Percentiles rank a stretch among this genome's conserved stretches.
Evolutionary conservation across 441 rosid genomes (phyloP).

Genomic region (Adansonia grandidieri): DNA sequence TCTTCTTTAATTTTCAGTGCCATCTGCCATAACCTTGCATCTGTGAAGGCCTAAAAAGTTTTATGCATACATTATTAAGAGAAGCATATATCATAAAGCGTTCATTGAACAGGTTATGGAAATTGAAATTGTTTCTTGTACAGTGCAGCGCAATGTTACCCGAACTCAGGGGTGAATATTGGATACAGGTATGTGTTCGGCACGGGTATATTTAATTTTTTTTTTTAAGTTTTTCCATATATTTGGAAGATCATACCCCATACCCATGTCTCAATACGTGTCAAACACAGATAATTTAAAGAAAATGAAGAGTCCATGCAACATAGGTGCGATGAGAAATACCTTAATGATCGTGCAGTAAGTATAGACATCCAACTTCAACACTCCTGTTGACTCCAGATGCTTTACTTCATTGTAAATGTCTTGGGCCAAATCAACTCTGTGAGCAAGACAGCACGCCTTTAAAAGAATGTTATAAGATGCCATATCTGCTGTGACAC

Average conservation of each 20-base stretch:
- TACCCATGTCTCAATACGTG: too few relatives aligned
- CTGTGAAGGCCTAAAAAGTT: conserved; percentile 75
- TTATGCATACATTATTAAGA: conserved; percentile 13
- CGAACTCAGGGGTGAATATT: neutral
- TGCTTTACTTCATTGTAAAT: conserved; percentile 75
- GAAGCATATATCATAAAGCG: conserved; percentile 15
- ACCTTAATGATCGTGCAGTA: conserved; percentile 95
- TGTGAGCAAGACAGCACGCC: conserved; percentile 85
- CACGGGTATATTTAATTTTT: neutral
- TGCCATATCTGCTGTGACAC: conserved; percentile 69
- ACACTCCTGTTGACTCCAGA: conserved; percentile 61
- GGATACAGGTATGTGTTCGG: too few relatives aligned
- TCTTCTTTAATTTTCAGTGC: conserved; percentile 83
- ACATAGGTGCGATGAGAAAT: conserved; percentile 26
- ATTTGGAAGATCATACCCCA: too few relatives aligned
- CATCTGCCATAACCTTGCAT: conserved; percentile 91
- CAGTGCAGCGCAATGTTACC: conserved; percentile 13
- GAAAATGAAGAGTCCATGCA: neutral
- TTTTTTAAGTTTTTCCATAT: neutral
- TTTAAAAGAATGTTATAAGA: conserved; percentile 91
- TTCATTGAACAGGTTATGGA: neutral
- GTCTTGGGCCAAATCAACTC: conserved; percentile 85
- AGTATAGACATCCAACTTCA: conserved; percentile 86
- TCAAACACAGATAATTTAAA: too few relatives aligned
- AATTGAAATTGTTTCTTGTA: conserved; percentile 3